A percentile compares a stretch with the other conserved stretches of the same genome.
Evolutionary conservation across 495 filamentous ascomycete species (phyloP).

Genomic region (Penicillium chermesinum): DNA sequence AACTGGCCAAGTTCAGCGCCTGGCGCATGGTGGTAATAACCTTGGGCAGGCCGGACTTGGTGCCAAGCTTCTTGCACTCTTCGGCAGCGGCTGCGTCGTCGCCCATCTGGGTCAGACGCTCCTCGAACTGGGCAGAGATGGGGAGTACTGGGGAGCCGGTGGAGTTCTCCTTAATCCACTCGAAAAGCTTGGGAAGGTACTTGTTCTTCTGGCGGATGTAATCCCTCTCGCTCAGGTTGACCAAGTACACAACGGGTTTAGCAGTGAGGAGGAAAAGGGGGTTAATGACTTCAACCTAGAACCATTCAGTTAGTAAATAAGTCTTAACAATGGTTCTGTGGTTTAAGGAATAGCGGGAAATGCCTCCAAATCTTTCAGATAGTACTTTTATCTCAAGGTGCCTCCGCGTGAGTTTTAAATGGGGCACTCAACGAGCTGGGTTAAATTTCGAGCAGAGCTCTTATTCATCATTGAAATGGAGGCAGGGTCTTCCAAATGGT

Average conservation of each 20-base stretch:
- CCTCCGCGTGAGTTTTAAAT: conserved; percentile 61
- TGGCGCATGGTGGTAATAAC: conserved; percentile 92
- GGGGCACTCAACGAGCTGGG: conserved; percentile 98
- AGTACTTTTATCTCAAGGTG: conserved; percentile 73
- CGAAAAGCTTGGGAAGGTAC: conserved; percentile 84
- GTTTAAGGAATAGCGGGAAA: background rate
- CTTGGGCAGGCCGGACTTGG: conserved; percentile 88
- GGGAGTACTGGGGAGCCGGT: conserved; percentile 85
- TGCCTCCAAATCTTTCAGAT: conserved; percentile 9
- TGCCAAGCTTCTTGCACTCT: conserved; percentile 84
- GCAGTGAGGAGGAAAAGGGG: conserved; percentile 90
- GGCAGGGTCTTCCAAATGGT: conserved; percentile 6
- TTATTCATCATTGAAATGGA: conserved; percentile 86
- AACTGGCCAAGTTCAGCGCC: conserved; percentile 80
- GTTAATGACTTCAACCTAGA: conserved; percentile 95
- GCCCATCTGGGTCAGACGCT: conserved; percentile 75
- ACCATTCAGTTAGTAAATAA: conserved; percentile 20
- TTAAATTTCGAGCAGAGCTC: conserved; percentile 92
- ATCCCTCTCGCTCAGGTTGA: conserved; percentile 95
- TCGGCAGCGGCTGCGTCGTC: conserved; percentile 72
- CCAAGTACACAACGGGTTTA: conserved; percentile 94
- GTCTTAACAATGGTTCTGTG: conserved; percentile 22
- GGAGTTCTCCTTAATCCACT: conserved; percentile 90
- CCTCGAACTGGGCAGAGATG: conserved; percentile 87
- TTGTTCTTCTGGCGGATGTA: conserved; percentile 99